Evolutionary conservation across 129 eudicot species (phyloP), one percentile per base, ranked within the genome.

Genomic region (Oenanthe sinensis): DNA sequence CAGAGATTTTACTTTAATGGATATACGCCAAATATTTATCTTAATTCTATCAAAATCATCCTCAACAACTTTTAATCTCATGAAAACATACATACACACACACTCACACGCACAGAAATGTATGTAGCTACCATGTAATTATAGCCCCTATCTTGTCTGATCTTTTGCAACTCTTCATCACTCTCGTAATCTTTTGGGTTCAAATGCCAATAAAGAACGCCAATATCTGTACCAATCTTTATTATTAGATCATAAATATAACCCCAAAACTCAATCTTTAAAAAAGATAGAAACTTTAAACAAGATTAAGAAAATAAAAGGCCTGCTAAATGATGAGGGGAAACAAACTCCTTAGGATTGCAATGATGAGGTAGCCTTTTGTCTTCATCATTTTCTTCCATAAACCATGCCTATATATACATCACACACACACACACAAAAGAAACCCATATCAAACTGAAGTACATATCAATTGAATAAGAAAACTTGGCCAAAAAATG

Each of bases 311-410:
- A 49, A 33, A 33, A 33, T 33, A 48, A 24, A 33, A 10, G 44
- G 84, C 92, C 92, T 24, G 90, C 90, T 65, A 91, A 85, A 26
- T 86, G 68, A 36, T 91, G 88, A 62, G 84, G 80, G 1, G 98
- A 91, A 37, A 93, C 97, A 79, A 67, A 81, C 55, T 91, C 90
- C 36, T 82, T 42, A 1, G 93, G 95, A 79, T 87, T 81, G 75
- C 71, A 81, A 60, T 89, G 93, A 83, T 91, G 98, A 72, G 98
- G 97, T 48, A 91, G 91, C 87, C 96, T 90, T 74, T 91, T 92
- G 80, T 93, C 88, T 14, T 86, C 87, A 49, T 63, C 86, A 60
- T 79, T 82, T 77, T 88, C 93, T 80, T 91, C 88, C 97, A 91
- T 93, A 43, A 87, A 91, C 98, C 96, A 93, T 48, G 98, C 97